Percentiles rank a stretch among this genome's conserved stretches.
Conservation (phyloP, 441 rosid genomes). For the Kokia cookei region DNA sequence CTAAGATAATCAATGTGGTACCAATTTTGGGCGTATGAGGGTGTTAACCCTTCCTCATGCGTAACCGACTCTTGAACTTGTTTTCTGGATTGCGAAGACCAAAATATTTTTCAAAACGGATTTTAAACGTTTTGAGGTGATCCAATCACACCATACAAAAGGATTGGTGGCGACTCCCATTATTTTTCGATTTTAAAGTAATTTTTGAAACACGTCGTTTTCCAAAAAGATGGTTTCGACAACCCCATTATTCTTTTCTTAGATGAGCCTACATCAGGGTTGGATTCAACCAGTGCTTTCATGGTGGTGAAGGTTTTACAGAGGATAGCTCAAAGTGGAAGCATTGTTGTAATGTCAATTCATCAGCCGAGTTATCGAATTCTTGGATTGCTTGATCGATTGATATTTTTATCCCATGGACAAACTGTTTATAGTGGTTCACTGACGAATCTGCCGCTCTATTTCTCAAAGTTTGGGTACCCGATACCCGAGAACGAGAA, state of each 20-base stretch:
- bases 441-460: constrained; percentile 40
- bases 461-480: constrained; percentile 58
- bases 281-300: constrained; percentile 82
- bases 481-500: constrained; percentile 74
- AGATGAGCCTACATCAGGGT: constrained; percentile 82
- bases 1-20: too few species aligned
- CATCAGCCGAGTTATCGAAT: constrained; percentile 82
- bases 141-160: too few species aligned
- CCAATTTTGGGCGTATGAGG: too few species aligned
- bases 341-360: constrained; percentile 73
- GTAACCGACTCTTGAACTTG: too few species aligned
- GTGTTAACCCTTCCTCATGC: too few species aligned
- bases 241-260: constrained; percentile 71
- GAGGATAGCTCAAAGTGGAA: constrained; percentile 74
- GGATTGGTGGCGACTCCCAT: too few species aligned
- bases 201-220: too few species aligned
- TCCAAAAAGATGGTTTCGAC: too few species aligned
- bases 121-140: too few species aligned
- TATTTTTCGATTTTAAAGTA: too few species aligned
- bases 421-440: constrained; percentile 73
- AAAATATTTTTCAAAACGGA: too few species aligned
- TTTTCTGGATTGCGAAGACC: too few species aligned
- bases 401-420: constrained; percentile 71
- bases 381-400: constrained; percentile 58
- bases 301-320: constrained; percentile 85